Evolutionary conservation across 441 rosid genomes (phyloP).

Genomic region (Croton laevigatus): DNA sequence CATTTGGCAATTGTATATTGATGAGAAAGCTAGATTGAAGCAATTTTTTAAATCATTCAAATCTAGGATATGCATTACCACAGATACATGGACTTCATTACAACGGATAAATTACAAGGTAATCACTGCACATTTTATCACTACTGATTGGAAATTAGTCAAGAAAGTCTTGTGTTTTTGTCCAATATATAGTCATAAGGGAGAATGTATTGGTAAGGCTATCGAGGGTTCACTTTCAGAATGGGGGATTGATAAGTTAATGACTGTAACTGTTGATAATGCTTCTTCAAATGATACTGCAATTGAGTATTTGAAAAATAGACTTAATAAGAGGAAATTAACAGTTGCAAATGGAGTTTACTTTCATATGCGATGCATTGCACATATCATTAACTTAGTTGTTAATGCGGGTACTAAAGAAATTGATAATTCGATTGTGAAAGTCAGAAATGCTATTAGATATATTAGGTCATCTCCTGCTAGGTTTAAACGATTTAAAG

Average conservation of each 20-base stretch:
- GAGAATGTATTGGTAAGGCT: neutral
- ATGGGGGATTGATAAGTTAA: neutral
- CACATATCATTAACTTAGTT: too few species aligned
- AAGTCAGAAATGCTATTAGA: neutral
- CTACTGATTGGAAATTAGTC: constrained; percentile 5
- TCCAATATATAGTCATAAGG: too few species aligned
- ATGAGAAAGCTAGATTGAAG: too few species aligned
- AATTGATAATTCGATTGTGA: neutral
- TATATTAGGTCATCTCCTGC: neutral
- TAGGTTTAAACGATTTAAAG: neutral
- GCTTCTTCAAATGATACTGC: too few species aligned
- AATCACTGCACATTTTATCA: neutral
- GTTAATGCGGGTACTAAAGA: constrained; percentile 2
- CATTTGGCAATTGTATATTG: too few species aligned
- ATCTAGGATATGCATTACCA: too few species aligned
- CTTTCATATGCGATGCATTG: too few species aligned
- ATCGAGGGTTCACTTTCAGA: neutral
- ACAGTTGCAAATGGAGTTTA: neutral
- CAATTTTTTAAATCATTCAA: too few species aligned
- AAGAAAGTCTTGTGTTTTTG: neutral
- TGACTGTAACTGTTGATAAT: too few species aligned
- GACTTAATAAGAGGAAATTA: neutral
- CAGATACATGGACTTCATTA: too few species aligned
- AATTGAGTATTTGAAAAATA: neutral
- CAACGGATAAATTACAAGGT: too few species aligned